phyloP scores from a whole-genome alignment of 148 eudicot genomes.

The Pouteria glomerata region DNA sequence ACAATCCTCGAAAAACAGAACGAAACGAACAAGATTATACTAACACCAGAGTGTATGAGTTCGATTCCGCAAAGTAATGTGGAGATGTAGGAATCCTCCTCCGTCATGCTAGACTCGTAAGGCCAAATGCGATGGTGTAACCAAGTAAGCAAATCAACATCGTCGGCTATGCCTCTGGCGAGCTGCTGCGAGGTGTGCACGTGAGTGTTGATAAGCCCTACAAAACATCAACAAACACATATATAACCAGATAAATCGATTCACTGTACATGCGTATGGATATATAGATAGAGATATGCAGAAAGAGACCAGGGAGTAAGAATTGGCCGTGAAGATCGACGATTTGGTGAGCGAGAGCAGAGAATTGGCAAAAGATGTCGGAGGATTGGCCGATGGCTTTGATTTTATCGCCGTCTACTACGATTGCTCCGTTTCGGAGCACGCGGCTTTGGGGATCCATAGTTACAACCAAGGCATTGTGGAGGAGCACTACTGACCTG shows the following conservation, averaged over 20 bases:
- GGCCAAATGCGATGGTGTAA: conserved; percentile 88
- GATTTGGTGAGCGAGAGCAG: conserved; percentile 19
- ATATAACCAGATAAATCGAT: background rate
- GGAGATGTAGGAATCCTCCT: conserved; percentile 70
- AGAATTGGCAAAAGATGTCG: conserved; percentile 41
- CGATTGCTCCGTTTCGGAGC: conserved; percentile 59
- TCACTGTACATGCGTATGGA: background rate
- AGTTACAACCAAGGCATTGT: conserved; percentile 62
- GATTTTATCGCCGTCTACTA: conserved; percentile 43
- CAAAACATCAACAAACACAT: conserved; percentile 1
- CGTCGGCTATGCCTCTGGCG: conserved; percentile 89
- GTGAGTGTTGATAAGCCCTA: conserved; percentile 81
- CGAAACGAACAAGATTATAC: conserved; percentile 7
- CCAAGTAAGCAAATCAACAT: conserved; percentile 90
- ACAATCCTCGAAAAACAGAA: background rate
- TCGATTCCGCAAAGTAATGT: conserved; percentile 91
- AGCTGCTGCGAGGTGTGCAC: conserved; percentile 94
- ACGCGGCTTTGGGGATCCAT: conserved; percentile 61
- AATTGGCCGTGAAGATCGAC: conserved; percentile 50
- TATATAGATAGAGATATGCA: background rate
- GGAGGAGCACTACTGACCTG: conserved; percentile 22
- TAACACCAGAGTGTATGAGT: conserved; percentile 87
- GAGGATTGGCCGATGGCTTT: conserved; percentile 55
- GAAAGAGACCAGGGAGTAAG: conserved; percentile 54
- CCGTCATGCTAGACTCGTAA: conserved; percentile 78